Evolutionary conservation across 2,329 filamentous ascomycete genomes (phyloP), one percentile per base, ranked within the genome.

Genomic region (Venturia carpophila): DNA sequence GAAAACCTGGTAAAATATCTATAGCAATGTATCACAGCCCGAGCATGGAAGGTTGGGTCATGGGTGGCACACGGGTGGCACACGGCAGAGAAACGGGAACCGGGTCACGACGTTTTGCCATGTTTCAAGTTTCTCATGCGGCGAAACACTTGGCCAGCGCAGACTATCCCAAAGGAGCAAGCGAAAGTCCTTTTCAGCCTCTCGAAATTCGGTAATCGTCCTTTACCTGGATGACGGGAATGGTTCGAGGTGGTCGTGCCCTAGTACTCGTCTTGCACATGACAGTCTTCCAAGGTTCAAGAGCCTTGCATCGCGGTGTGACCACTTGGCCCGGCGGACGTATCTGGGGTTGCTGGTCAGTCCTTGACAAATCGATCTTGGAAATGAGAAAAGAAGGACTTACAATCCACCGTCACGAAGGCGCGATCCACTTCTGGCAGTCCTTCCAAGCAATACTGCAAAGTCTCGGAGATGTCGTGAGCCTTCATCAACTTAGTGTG

Each of bases 381-480:
- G 17, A 42, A 15, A 39, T 15, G 45, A 24, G 34, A 63, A 45
- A 30, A 17, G 42, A 41, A 39, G 52, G 7, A 34, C 63, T 42
- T 13, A 64, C 63, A 83, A 70, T 83, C 81, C 30, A 78, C 77
- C 11, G 77, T 81, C 0, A 83, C 80, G 69, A 83, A 83, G 2
- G 79, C 79, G 13, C 81, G 73, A 68, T 83, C 81, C 0, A 83
- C 80, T 71, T 82, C 80, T n/a, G 73, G 75, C 63, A 83, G 41
- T 64, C 81, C 82, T 68, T 86, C 84, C 30, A 79, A 72, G 68
- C 84, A 86, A 71, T 87, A 87, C 73, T 87, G 84, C 68, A 87
- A 70, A 3, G 83, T 86, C 75, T 87, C 84, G 0, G 83, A 82
- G 49, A 87, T 76, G 71, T 87, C 84, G 68, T 87, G 84, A 17